phyloP scores from a whole-genome alignment of 2,329 filamentous ascomycete genomes.

The Chalaropsis thielavioides region DNA sequence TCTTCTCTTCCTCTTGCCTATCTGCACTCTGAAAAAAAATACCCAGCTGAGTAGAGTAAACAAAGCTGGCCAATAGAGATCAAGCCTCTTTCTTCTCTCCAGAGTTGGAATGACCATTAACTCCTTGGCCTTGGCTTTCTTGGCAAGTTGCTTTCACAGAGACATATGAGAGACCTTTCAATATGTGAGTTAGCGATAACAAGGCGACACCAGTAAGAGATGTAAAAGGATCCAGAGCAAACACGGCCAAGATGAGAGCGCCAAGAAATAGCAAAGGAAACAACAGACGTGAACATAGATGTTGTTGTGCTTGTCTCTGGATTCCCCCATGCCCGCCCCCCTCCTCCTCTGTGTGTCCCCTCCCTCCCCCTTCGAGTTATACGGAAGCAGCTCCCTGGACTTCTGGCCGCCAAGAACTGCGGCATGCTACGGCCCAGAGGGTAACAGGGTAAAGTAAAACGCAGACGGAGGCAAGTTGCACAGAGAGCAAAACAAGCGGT shows the following conservation, averaged over 20 bases:
- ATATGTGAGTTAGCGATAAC: background rate
- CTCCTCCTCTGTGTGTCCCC: background rate
- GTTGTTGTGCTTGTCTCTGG: background rate
- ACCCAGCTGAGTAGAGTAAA: background rate
- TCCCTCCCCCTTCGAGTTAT: background rate
- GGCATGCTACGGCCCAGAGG: background rate
- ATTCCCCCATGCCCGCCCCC: background rate
- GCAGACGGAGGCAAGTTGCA: background rate
- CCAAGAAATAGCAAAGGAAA: background rate
- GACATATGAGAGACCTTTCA: background rate
- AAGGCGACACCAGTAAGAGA: background rate
- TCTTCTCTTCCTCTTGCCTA: background rate
- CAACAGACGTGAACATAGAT: background rate
- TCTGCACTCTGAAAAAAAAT: background rate
- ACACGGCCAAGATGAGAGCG: background rate
- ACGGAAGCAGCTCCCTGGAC: background rate
- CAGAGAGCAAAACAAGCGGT: slow-evolving; percentile 1
- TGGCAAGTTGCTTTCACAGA: background rate
- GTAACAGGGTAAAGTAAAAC: background rate
- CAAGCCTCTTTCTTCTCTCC: background rate
- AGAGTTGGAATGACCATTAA: background rate
- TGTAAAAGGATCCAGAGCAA: background rate
- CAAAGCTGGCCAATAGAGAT: background rate
- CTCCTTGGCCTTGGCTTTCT: background rate
- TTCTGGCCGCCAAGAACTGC: slow-evolving; percentile 1